A percentile compares a stretch with the other conserved stretches of the same genome.
Evolutionary conservation across 139 green algal genomes (phyloP).

Genomic region (Chlorella sp.): DNA sequence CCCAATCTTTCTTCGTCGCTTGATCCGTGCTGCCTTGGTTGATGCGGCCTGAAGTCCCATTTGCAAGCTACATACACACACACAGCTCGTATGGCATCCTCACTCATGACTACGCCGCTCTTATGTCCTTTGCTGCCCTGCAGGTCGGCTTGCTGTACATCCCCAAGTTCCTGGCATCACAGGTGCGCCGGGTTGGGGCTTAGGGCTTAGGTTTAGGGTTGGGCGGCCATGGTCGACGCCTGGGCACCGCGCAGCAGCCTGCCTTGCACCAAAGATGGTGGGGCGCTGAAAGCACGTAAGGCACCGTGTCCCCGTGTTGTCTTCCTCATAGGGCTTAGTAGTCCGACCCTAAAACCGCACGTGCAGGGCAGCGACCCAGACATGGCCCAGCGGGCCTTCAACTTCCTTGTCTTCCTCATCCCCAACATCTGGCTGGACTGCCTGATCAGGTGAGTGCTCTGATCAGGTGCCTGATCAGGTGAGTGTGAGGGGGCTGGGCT

Average conservation of each 20-base stretch:
- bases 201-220: too few relatives aligned
- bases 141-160: neutral
- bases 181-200: too few relatives aligned
- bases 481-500: too few relatives aligned
- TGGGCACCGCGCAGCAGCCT: neutral
- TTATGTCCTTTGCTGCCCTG: too few relatives aligned
- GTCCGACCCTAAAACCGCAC: neutral
- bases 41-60: too few relatives aligned
- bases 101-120: too few relatives aligned
- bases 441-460: slow-evolving; percentile 21
- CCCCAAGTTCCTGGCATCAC: too few relatives aligned
- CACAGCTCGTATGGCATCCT: too few relatives aligned
- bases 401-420: slow-evolving; percentile 36
- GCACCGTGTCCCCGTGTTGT: neutral
- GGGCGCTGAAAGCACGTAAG: neutral
- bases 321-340: neutral
- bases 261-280: neutral
- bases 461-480: too few relatives aligned
- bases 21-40: too few relatives aligned
- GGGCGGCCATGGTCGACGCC: neutral
- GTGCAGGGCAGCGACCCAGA: slow-evolving; percentile 15
- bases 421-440: slow-evolving; percentile 43
- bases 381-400: slow-evolving; percentile 17
- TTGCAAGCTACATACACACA: too few relatives aligned
- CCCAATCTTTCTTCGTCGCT: too few relatives aligned